Percentiles rank a stretch among this genome's conserved stretches.
These are phyloP conservation scores for Dipodascopsis uninucleata DNA, from an alignment of 805 yeast genomes.

Conservation along the genomic window DNA sequence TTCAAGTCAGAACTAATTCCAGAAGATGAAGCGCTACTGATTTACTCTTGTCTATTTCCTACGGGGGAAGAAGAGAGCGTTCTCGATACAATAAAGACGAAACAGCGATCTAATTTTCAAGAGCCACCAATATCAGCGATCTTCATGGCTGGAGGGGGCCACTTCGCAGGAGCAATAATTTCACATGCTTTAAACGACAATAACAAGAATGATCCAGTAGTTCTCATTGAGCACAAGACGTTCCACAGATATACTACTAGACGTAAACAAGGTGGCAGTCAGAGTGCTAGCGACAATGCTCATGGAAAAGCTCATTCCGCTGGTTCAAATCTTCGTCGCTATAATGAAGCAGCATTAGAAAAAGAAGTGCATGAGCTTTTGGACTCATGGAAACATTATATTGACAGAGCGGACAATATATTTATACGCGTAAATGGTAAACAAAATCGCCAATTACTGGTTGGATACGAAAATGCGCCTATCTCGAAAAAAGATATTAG, in stretches of 20 bases:
- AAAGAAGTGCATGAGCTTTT: constrained; percentile 73
- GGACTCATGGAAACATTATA: constrained; percentile 56
- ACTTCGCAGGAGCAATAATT: constrained; percentile 92
- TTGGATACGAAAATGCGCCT: constrained; percentile 59
- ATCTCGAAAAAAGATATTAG: constrained; percentile 57
- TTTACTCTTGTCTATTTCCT: constrained; percentile 21
- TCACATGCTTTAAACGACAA: constrained; percentile 57
- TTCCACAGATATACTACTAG: constrained; percentile 94
- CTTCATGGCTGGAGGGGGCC: constrained; percentile 96
- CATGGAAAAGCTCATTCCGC: constrained; percentile 96
- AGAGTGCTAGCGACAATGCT: constrained; percentile 85
- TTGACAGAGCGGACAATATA: constrained; percentile 62
- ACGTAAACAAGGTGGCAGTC: constrained; percentile 97
- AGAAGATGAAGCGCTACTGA: constrained; percentile 17
- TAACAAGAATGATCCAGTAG: constrained; percentile 60
- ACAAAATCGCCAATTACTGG: constrained; percentile 57
- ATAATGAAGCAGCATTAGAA: constrained; percentile 79
- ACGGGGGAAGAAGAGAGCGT: constrained; percentile 38
- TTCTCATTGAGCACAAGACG: constrained; percentile 69
- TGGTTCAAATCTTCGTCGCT: constrained; percentile 83
- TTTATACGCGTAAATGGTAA: constrained; percentile 80
- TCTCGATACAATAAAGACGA: constrained; percentile 56
- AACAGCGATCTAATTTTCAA: constrained; percentile 38
- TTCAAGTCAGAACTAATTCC: constrained; percentile 17
- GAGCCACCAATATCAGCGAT: constrained; percentile 53